Conservation (phyloP, 1,284 basidiomycete species). For the Butyriboletus appendiculatus region DNA sequence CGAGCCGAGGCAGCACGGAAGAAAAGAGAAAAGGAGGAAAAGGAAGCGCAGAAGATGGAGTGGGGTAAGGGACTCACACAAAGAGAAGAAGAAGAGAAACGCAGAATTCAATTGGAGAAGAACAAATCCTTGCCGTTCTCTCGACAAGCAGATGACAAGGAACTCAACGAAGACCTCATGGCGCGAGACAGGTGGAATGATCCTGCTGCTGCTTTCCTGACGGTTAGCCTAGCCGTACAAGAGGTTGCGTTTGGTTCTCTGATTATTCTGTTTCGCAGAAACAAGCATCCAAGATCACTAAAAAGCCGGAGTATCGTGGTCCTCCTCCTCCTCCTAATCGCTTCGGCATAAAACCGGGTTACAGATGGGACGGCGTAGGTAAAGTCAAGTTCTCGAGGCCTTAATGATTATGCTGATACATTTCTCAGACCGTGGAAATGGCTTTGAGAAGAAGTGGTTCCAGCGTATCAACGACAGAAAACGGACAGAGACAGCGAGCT, state of each 20-base stretch:
- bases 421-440: conserved; percentile 80
- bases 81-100: conserved; percentile 72
- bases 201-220: conserved; percentile 91
- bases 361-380: conserved; percentile 97
- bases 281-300: conserved; percentile 72
- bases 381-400: conserved; percentile 36
- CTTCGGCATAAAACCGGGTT: conserved; percentile 93
- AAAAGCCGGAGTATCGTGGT: conserved; percentile 84
- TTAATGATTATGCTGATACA: conserved; percentile 9
- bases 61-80: conserved; percentile 97
- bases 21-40: conserved; percentile 80
- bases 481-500: conserved; percentile 69
- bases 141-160: conserved; percentile 79
- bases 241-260: not conserved
- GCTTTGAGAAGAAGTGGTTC: conserved; percentile 93
- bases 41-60: conserved; percentile 88
- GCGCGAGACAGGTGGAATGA: conserved; percentile 90
- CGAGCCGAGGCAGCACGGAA: conserved; percentile 78
- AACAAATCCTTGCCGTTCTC: conserved; percentile 71
- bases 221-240: conserved; percentile 51
- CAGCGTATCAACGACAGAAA: conserved; percentile 77
- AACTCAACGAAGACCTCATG: conserved; percentile 83
- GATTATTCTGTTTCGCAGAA: conserved; percentile 46
- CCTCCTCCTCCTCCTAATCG: conserved; percentile 92
- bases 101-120: conserved; percentile 63